Conservation (phyloP, 257 asterid species). For the Vinca minor region DNA sequence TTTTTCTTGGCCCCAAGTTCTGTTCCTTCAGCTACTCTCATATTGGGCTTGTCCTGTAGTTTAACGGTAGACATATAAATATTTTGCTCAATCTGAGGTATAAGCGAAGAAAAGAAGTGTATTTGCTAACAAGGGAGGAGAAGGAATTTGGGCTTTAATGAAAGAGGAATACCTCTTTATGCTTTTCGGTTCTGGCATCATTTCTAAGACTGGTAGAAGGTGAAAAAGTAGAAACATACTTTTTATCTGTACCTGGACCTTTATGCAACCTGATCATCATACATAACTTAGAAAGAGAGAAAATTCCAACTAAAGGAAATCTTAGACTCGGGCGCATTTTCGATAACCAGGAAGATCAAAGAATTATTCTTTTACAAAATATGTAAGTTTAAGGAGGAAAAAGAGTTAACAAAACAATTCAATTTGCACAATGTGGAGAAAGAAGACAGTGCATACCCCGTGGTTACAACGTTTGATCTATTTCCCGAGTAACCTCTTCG, state of each 20-base stretch:
- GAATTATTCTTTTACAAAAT: background rate
- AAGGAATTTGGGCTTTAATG: too few relatives aligned
- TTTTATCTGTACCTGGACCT: conserved; percentile 31
- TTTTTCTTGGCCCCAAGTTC: conserved; percentile 36
- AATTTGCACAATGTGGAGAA: background rate
- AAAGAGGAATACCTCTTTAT: conserved; percentile 51
- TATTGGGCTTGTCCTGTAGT: conserved; percentile 50
- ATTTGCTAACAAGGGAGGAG: background rate
- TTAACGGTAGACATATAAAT: conserved; percentile 26
- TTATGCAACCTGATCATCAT: conserved; percentile 33
- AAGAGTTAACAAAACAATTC: background rate
- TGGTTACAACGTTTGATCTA: conserved; percentile 32
- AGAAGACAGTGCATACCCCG: conserved; percentile 27
- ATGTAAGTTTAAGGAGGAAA: background rate
- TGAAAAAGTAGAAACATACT: conserved; percentile 21
- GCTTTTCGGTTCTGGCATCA: conserved; percentile 52
- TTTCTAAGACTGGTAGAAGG: conserved; percentile 34
- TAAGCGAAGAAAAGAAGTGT: background rate
- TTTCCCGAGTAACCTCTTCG: conserved; percentile 39
- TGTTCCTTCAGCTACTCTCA: conserved; percentile 48
- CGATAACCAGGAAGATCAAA: background rate
- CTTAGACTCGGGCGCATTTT: too few relatives aligned
- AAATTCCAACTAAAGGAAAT: background rate
- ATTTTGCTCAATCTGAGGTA: background rate
- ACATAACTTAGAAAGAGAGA: background rate